A percentile compares a stretch with the other conserved stretches of the same genome.
Evolutionary conservation across 371 early-diverging fungal genomes (phyloP).

Genomic region (Mucor saturninus): DNA sequence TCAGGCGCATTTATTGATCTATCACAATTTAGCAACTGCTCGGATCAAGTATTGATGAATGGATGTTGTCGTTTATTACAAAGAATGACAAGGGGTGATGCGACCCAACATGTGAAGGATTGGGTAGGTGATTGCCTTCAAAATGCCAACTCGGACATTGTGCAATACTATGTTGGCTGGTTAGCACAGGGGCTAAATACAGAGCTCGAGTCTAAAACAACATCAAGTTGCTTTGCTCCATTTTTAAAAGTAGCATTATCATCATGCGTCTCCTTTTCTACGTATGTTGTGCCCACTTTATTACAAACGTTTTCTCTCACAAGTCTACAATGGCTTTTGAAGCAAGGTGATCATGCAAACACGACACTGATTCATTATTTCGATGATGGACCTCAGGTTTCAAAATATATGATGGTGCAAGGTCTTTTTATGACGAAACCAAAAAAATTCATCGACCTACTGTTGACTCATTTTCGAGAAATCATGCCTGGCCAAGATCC

Average conservation of each 20-base stretch:
- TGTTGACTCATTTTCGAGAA: slow-evolving; percentile 26
- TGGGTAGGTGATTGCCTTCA: slow-evolving; percentile 33
- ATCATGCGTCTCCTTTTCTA: slow-evolving; percentile 8
- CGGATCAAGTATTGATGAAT: slow-evolving; percentile 15
- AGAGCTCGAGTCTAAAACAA: background rate
- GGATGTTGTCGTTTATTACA: slow-evolving; percentile 32
- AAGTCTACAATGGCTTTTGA: slow-evolving; percentile 24
- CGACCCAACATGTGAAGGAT: slow-evolving; percentile 2
- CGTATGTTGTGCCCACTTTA: slow-evolving; percentile 31
- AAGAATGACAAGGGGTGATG: slow-evolving; percentile 19
- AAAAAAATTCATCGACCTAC: slow-evolving; percentile 29
- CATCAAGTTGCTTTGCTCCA: background rate
- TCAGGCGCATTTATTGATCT: slow-evolving; percentile 41
- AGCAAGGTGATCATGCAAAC: background rate
- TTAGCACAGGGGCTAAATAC: slow-evolving; percentile 18
- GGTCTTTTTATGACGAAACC: slow-evolving; percentile 26
- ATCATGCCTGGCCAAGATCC: slow-evolving; percentile 21
- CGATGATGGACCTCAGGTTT: slow-evolving; percentile 34
- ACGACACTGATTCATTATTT: slow-evolving; percentile 33
- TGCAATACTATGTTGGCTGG: slow-evolving; percentile 35
- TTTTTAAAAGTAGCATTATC: slow-evolving; percentile 4
- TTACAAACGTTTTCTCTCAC: slow-evolving; percentile 14
- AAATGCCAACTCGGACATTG: slow-evolving; percentile 22
- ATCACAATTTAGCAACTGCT: slow-evolving; percentile 18
- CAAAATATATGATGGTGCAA: slow-evolving; percentile 25